Conservation (phyloP, 805 yeast genomes). For the Sugiyamaella smithiae region DNA sequence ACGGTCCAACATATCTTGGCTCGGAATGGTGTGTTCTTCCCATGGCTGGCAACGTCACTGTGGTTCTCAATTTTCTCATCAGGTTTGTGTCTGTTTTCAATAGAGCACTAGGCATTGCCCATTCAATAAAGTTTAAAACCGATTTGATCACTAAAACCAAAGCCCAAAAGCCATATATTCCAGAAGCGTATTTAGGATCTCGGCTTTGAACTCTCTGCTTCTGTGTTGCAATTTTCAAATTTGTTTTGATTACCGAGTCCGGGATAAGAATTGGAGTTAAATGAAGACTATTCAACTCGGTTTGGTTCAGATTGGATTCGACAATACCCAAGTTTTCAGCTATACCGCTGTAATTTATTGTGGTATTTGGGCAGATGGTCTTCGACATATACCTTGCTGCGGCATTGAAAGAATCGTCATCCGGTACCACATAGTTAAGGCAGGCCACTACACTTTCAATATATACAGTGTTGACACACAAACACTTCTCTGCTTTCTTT, state of each 20-base stretch:
- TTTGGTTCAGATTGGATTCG: background rate
- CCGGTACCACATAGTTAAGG: conserved; percentile 2
- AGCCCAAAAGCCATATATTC: conserved; percentile 15
- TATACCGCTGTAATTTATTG: conserved; percentile 5
- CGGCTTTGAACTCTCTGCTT: background rate
- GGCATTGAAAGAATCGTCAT: background rate
- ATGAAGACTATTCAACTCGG: conserved; percentile 5
- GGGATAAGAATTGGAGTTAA: conserved; percentile 7
- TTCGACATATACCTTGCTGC: background rate
- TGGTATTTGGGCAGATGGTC: conserved; percentile 10
- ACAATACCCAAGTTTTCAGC: background rate
- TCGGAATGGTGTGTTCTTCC: conserved; percentile 26
- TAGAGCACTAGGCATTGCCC: conserved; percentile 10
- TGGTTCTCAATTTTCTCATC: conserved; percentile 21
- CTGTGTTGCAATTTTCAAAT: conserved; percentile 8
- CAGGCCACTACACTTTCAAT: conserved; percentile 19
- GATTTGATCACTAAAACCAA: conserved; percentile 13
- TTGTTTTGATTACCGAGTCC: background rate
- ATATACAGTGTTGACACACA: conserved; percentile 9
- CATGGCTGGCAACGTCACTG: conserved; percentile 30
- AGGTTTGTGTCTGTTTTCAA: conserved; percentile 12
- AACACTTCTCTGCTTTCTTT: conserved; percentile 4
- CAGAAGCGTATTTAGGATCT: conserved; percentile 4
- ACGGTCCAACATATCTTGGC: conserved; percentile 10
- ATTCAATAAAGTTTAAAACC: conserved; percentile 15